Base-by-base conservation (phyloP, 306 rosid species). In the Cicer yamashitae region DNA sequence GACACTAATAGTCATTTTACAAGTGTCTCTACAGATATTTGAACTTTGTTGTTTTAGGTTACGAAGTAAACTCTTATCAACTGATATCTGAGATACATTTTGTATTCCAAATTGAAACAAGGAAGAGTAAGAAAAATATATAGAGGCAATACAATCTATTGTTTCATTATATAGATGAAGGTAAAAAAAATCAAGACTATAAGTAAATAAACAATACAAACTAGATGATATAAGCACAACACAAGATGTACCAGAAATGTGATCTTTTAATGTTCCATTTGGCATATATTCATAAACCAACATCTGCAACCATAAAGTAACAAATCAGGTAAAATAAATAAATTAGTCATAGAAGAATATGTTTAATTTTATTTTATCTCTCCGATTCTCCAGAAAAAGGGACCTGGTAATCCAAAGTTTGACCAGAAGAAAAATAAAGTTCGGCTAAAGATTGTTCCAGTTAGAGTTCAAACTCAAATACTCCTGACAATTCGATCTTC, bases 271-370 rank as follows among this genome's bases (percentile, higher is more conserved):
- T 3, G 93, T 86, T 77, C 96, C 93, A 73, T 89, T 91, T 48
- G 96, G 68, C 96, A 94, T 94, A 52, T 82, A 90, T 81, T 94
- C 96, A 70, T 94, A 94, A 53, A 88, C 89, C 91, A 94, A 81
- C 97, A 92, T 94, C 99, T 94, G 91, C 91, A 84, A 37, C 37
- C 64, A 88, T 51, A 81, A 75, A 62, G 77, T 61, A 48, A 45
- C 70, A 59, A 52, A 13, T 18, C 70, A 81, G 44, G 81, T 52
- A 52, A 39, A 79, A 74, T 2, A 53, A 11, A 6, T 11, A 69
- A 60, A 56, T 38, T 53, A 64, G 61, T 52, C 77, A 77, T n/a
- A 60, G 18, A 66, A 48, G 52, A 51, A 63, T 14, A 30, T 25
- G 34, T 25, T 25, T 25, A 25, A 25, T 3, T 22, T 22, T 22